Conservation (phyloP, 305 asterid species). For the Fraxinus nigra region DNA sequence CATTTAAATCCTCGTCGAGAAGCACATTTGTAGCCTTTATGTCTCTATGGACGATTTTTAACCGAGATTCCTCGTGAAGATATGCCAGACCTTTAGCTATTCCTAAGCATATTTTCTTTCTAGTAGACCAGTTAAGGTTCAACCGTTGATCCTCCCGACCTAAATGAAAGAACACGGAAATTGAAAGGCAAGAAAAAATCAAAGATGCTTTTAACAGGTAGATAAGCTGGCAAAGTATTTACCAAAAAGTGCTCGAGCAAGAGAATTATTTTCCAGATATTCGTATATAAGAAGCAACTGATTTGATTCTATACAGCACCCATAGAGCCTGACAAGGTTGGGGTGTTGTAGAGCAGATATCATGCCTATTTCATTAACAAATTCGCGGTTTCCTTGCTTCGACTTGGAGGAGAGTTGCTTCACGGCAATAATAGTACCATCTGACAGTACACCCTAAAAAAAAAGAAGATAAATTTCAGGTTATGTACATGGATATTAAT, state of each 20-base stretch:
- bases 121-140: constrained; percentile 74
- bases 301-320: constrained; percentile 89
- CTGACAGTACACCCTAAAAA: constrained; percentile 60
- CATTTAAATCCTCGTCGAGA: constrained; percentile 69
- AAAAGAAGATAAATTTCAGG: neutral
- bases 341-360: constrained; percentile 86
- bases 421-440: constrained; percentile 75
- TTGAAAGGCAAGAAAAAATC: constrained; percentile 5
- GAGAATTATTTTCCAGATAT: constrained; percentile 80
- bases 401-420: constrained; percentile 89
- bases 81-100: constrained; percentile 85
- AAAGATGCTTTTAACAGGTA: neutral
- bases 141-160: constrained; percentile 61
- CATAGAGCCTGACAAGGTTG: constrained; percentile 75
- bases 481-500: neutral
- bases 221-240: constrained; percentile 3
- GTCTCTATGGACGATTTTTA: constrained; percentile 88
- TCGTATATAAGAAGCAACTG: constrained; percentile 78
- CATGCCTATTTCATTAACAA: constrained; percentile 89
- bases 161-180: constrained; percentile 23
- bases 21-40: constrained; percentile 90
- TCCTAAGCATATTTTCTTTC: constrained; percentile 70
- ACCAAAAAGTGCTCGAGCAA: constrained; percentile 91
- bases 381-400: constrained; percentile 89
- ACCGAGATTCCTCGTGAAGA: constrained; percentile 89